Evolutionary conservation across 805 yeast species (phyloP).

Genomic region (Metschnikowia proteae): DNA sequence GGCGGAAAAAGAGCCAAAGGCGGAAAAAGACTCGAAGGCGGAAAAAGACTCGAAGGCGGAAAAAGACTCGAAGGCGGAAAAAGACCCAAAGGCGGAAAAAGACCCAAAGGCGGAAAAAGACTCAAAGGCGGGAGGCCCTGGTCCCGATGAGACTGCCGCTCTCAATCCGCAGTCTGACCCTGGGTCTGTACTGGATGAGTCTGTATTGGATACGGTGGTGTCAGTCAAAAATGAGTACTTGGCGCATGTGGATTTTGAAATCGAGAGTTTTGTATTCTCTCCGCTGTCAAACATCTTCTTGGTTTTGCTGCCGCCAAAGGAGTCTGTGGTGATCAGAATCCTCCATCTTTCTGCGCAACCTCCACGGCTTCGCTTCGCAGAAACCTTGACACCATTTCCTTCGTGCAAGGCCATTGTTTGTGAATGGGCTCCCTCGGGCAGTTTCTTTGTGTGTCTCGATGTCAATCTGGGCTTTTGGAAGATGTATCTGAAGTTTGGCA

Average conservation of each 20-base stretch:
- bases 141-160: too few relatives aligned
- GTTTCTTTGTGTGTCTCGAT: constrained; percentile 25
- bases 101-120: too few relatives aligned
- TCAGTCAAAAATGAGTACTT: constrained; percentile 6
- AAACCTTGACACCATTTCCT: not conserved
- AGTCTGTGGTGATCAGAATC: not conserved
- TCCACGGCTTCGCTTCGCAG: not conserved
- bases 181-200: not conserved
- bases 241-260: constrained; percentile 5
- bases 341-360: not conserved
- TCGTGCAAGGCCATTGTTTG: not conserved
- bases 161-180: not conserved
- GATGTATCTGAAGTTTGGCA: constrained; percentile 34
- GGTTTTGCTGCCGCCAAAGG: not conserved
- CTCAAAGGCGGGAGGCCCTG: too few relatives aligned
- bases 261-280: constrained; percentile 12
- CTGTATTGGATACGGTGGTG: not conserved
- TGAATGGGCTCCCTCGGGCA: constrained; percentile 38
- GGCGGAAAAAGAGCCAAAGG: too few relatives aligned
- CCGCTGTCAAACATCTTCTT: constrained; percentile 16
- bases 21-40: too few relatives aligned
- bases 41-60: too few relatives aligned
- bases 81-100: too few relatives aligned
- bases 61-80: too few relatives aligned
- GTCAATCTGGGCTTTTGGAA: constrained; percentile 26